A percentile compares a stretch with the other conserved stretches of the same genome.
Conservation (phyloP, 305 asterid species). For the Vinca major region DNA sequence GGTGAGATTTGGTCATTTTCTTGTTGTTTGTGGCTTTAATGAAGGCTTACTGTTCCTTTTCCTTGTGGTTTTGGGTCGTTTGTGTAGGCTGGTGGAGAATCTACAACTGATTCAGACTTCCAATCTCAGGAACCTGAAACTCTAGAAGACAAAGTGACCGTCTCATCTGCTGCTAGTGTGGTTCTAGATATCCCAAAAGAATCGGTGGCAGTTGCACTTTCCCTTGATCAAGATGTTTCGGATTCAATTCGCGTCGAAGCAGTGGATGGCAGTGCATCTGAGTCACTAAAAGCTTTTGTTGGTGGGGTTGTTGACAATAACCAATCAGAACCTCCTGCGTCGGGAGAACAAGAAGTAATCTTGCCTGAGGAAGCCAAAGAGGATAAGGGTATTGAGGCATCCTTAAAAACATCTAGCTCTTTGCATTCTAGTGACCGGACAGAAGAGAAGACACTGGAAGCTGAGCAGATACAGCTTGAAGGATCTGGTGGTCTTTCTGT, state of each 20-base stretch:
- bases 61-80: slow-evolving; percentile 5
- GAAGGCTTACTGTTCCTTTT: slow-evolving; percentile 6
- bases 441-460: slow-evolving; percentile 20
- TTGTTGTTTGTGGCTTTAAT: slow-evolving; percentile 11
- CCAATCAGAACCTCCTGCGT: slow-evolving; percentile 22
- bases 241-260: slow-evolving; percentile 19
- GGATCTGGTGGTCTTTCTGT: slow-evolving; percentile 24
- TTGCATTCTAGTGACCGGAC: background rate
- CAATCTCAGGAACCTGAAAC: slow-evolving; percentile 35
- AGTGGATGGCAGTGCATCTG: slow-evolving; percentile 16
- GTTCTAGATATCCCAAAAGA: slow-evolving; percentile 26
- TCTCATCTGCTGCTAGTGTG: slow-evolving; percentile 22
- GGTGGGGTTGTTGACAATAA: slow-evolving; percentile 18
- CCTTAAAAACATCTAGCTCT: slow-evolving; percentile 12
- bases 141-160: slow-evolving; percentile 21
- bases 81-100: slow-evolving; percentile 36
- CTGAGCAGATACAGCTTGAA: slow-evolving; percentile 23
- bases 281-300: slow-evolving; percentile 20
- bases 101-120: slow-evolving; percentile 27
- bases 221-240: slow-evolving; percentile 21
- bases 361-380: slow-evolving; percentile 20
- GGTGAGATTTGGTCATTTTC: slow-evolving; percentile 29
- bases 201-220: slow-evolving; percentile 19
- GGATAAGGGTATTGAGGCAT: slow-evolving; percentile 19
- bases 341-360: slow-evolving; percentile 24